These are phyloP conservation scores for Sporothrix pallida DNA, from an alignment of 2,329 filamentous ascomycete genomes.

Conservation along the genomic window DNA sequence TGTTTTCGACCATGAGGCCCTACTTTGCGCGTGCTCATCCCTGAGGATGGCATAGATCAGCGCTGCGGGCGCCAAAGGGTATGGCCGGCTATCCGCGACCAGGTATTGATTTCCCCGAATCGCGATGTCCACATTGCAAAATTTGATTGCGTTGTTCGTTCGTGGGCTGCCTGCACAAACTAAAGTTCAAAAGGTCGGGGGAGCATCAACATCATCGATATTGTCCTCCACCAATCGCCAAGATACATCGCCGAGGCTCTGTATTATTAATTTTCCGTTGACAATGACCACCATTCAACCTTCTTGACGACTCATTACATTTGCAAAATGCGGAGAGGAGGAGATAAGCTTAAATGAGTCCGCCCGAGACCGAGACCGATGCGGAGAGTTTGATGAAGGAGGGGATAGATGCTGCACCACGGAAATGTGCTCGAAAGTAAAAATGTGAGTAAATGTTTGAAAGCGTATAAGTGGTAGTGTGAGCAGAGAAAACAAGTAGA, in stretches of 20 bases:
- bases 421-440: background rate
- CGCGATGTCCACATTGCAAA: background rate
- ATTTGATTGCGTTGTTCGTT: background rate
- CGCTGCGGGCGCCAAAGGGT: background rate
- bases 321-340: background rate
- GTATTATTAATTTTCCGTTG: background rate
- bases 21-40: background rate
- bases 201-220: background rate
- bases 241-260: background rate
- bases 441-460: background rate
- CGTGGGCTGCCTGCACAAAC: background rate
- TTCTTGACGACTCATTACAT: background rate
- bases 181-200: background rate
- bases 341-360: constrained; percentile 1
- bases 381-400: background rate
- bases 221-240: background rate
- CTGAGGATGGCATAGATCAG: background rate
- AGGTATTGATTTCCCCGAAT: background rate
- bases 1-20: background rate
- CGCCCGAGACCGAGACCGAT: background rate
- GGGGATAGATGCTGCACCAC: background rate
- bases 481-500: constrained; percentile 2
- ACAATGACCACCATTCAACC: background rate
- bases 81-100: background rate
- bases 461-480: background rate